Base-by-base conservation (phyloP, 371 early-diverging fungal genomes). In the Mucor plumbeus region DNA sequence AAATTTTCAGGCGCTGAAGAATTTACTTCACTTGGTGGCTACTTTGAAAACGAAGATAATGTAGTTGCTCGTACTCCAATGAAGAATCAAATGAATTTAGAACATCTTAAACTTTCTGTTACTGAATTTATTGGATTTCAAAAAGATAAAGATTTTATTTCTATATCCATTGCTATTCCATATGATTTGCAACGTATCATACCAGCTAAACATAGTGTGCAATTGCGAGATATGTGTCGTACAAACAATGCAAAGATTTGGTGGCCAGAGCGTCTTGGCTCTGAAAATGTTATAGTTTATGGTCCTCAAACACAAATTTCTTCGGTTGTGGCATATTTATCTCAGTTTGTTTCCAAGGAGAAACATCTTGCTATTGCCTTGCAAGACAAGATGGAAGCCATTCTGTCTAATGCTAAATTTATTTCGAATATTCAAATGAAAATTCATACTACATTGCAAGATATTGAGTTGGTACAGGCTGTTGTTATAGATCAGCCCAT, bases 1-100 rank as follows among this genome's bases (percentile, higher is more conserved):
- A 97, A 96, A 74, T 96, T 96, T 74, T 89, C 89, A 40, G 92
- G 90, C 58, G 86, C 90, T 0, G 93, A 93, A 63, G 95, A 95
- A 67, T 91, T 87, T 67, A 85, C 88, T 7, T 78, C 82, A 2
- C 70, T 92, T 8, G 94, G 94, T 4, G 95, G 94, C 0, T 92
- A 92, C 65, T 91, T 86, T 65, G 92, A 92, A 67, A 91, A 90
- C 67, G 82, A 85, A 60, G 92, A 94, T 74, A 94, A 94, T 58
- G 95, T 94, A 6, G 91, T 94, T 14, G 93, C 93, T 7, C 83
- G 95, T 15, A 94, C 95, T 7, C 95, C 95, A 0, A 86, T 90
- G 68, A 94, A 94, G 75, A 94, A 94, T 64, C 80, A 84, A 5
- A 68, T 79, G 58, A 92, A 90, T 66, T 71, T 94, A 7, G 85